These are phyloP conservation scores for Phytophthora brassicae DNA, from an alignment of 352 stramenopile genomes.

Conservation along the genomic window DNA sequence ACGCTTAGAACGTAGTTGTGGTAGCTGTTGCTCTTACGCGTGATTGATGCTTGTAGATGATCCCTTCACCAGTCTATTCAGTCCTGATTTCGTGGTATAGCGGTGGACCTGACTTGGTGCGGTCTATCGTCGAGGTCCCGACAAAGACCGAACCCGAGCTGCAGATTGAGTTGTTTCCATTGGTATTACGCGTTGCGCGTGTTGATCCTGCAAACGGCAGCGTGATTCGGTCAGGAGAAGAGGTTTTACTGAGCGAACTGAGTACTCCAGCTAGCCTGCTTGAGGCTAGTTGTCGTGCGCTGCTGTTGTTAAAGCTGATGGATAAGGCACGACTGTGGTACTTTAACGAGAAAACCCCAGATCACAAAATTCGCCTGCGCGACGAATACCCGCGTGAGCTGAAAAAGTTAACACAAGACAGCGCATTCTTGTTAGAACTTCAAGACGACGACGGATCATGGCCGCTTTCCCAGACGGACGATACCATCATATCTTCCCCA, in stretches of 20 bases:
- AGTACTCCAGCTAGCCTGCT: slow-evolving; percentile 65
- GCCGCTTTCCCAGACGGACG: slow-evolving; percentile 70
- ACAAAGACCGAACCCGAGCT: slow-evolving; percentile 32
- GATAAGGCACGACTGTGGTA: slow-evolving; percentile 82
- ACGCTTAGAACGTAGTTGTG: no score
- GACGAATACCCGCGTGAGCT: slow-evolving; percentile 50
- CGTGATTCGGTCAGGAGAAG: slow-evolving; percentile 79
- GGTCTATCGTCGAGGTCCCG: slow-evolving; percentile 49
- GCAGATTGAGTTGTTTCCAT: slow-evolving; percentile 76
- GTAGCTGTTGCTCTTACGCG: slow-evolving; percentile 2
- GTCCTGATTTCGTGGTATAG: slow-evolving; percentile 81
- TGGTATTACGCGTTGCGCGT: slow-evolving; percentile 76
- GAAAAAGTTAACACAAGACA: slow-evolving; percentile 66
- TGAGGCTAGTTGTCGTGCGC: slow-evolving; percentile 68
- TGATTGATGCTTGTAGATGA: slow-evolving; percentile 42
- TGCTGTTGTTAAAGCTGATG: slow-evolving; percentile 71
- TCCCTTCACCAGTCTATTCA: slow-evolving; percentile 65
- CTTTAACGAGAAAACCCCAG: slow-evolving; percentile 70
- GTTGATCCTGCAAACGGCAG: slow-evolving; percentile 69
- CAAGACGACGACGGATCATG: slow-evolving; percentile 86
- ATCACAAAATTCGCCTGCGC: slow-evolving; percentile 67
- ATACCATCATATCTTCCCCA: slow-evolving; percentile 39
- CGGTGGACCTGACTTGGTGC: slow-evolving; percentile 67
- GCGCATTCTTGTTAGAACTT: slow-evolving; percentile 80
- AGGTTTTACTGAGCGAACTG: slow-evolving; percentile 66